phyloP scores from a whole-genome alignment of 192 early-diverging fungal genomes.

The Rhizophlyctis rosea region DNA sequence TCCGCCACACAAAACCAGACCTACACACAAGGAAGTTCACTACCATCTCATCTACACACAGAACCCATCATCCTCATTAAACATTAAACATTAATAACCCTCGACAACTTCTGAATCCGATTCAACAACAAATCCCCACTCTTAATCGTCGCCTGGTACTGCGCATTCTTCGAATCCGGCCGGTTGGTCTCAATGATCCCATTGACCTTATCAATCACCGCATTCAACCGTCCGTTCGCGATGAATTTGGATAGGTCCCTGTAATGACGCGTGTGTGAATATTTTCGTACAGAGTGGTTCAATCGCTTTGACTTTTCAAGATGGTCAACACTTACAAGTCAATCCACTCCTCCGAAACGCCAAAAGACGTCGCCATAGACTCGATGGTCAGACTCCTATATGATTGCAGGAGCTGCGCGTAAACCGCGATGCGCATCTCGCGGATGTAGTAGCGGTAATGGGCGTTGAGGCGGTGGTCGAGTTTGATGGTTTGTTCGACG shows the following conservation, averaged over 20 bases:
- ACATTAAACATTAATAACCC: conserved; percentile 53
- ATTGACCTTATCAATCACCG: conserved; percentile 98
- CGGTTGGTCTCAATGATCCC: conserved; percentile 97
- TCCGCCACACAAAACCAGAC: too few relatives aligned
- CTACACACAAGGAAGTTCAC: too few relatives aligned
- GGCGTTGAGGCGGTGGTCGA: conserved; percentile 71
- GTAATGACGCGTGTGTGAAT: too few relatives aligned
- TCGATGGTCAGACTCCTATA: conserved; percentile 92
- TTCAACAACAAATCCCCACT: conserved; percentile 94
- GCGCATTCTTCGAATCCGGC: conserved; percentile 97
- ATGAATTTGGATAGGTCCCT: conserved; percentile 94
- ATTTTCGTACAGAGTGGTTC: too few relatives aligned
- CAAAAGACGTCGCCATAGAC: conserved; percentile 96
- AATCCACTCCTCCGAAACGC: conserved; percentile 91
- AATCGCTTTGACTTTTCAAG: too few relatives aligned
- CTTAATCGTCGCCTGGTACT: conserved; percentile 96
- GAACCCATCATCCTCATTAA: background rate
- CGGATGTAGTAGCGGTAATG: conserved; percentile 94
- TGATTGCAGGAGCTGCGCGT: conserved; percentile 93
- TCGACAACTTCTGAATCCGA: conserved; percentile 91
- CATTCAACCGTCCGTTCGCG: conserved; percentile 93
- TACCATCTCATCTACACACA: too few relatives aligned
- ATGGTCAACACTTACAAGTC: conserved; percentile 66
- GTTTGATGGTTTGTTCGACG: conserved; percentile 76
- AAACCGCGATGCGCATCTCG: conserved; percentile 97